phyloP scores from a whole-genome alignment of 352 stramenopile species.

The Phytopythium mirpurense region DNA sequence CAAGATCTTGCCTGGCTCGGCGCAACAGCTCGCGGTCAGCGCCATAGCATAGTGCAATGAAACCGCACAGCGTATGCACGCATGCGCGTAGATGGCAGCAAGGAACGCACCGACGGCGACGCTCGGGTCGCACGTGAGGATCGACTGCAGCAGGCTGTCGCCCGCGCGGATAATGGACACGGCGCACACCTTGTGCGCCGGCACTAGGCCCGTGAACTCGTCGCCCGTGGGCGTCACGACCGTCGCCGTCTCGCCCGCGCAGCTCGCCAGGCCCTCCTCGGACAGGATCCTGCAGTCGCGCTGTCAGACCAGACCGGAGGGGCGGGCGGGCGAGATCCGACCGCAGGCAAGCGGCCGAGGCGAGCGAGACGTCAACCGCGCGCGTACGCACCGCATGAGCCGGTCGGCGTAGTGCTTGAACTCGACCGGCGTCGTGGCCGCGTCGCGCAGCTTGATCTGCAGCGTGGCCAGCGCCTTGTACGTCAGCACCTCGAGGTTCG shows the following conservation, averaged over 20 bases:
- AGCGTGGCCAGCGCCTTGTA: slow-evolving; percentile 59
- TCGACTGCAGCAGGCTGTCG: slow-evolving; percentile 86
- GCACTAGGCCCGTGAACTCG: slow-evolving; percentile 46
- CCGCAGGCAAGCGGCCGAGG: too few relatives aligned
- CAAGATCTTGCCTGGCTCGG: slow-evolving; percentile 89
- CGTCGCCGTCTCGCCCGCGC: slow-evolving; percentile 43
- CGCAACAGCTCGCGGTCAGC: neutral
- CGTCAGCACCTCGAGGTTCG: slow-evolving; percentile 57
- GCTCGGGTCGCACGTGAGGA: slow-evolving; percentile 82
- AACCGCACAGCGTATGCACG: too few relatives aligned
- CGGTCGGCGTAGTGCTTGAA: slow-evolving; percentile 82
- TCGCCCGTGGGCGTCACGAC: slow-evolving; percentile 68
- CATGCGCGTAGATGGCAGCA: neutral
- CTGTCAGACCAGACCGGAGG: slow-evolving; percentile 5
- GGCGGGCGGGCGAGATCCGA: too few relatives aligned
- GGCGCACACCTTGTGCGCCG: slow-evolving; percentile 72
- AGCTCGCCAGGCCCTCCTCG: slow-evolving; percentile 66
- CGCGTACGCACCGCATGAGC: slow-evolving; percentile 53
- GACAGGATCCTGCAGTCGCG: slow-evolving; percentile 41
- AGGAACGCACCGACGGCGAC: slow-evolving; percentile 58
- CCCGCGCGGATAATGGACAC: slow-evolving; percentile 94
- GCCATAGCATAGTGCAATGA: too few relatives aligned
- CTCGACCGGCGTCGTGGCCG: slow-evolving; percentile 54
- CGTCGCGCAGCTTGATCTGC: slow-evolving; percentile 70
- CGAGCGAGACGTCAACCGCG: too few relatives aligned